phyloP scores from a whole-genome alignment of 2,329 filamentous ascomycete genomes.

The Dactylellina haptotyla region DNA sequence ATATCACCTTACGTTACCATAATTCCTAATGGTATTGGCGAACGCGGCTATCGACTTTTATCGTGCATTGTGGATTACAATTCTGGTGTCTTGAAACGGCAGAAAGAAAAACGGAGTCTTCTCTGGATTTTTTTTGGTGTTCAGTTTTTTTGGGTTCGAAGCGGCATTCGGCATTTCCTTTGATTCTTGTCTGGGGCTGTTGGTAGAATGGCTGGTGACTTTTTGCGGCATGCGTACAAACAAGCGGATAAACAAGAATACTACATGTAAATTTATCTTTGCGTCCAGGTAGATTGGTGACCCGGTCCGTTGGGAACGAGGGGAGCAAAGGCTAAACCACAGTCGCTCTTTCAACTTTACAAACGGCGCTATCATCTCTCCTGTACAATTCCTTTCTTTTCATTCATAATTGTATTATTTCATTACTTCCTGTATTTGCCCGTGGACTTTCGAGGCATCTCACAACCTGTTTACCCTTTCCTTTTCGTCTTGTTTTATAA shows the following conservation, averaged over 20 bases:
- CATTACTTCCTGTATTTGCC: conserved; percentile 19
- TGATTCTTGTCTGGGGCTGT: conserved; percentile 9
- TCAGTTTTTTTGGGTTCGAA: conserved; percentile 15
- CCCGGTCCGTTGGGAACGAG: too few species aligned
- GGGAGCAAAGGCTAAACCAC: not conserved
- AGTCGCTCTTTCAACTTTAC: not conserved
- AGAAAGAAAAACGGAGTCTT: conserved; percentile 28
- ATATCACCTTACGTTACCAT: not conserved
- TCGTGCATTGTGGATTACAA: conserved; percentile 24
- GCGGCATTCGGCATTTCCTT: conserved; percentile 4
- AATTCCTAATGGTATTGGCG: conserved; percentile 5
- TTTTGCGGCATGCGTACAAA: conserved; percentile 15
- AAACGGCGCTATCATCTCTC: conserved; percentile 9
- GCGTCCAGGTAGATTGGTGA: not conserved
- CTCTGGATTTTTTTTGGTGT: conserved; percentile 25
- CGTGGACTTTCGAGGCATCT: not conserved
- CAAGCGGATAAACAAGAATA: conserved; percentile 37
- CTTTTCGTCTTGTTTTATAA: conserved; percentile 1
- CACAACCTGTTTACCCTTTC: conserved; percentile 1
- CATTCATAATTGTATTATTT: conserved; percentile 2
- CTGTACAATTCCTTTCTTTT: conserved; percentile 15
- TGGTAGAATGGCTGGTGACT: conserved; percentile 46
- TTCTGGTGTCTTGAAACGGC: conserved; percentile 16
- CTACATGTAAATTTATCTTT: conserved; percentile 24
- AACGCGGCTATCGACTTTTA: conserved; percentile 11